These are phyloP conservation scores for Nymphaea thermarum DNA, from an alignment of 164 flowering plant species.

Conservation along the genomic window DNA sequence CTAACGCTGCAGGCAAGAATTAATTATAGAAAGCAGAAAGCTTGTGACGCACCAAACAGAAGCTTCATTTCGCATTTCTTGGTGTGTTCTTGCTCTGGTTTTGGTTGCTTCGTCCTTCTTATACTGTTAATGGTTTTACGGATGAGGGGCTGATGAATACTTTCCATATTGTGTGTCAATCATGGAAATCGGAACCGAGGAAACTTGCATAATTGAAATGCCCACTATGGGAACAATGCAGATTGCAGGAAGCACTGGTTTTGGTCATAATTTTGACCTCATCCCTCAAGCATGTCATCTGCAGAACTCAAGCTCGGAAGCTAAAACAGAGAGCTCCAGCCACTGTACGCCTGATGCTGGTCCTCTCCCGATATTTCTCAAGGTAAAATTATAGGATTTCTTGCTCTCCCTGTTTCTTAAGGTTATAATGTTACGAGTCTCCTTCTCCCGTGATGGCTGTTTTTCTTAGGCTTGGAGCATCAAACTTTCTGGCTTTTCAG, in stretches of 20 bases:
- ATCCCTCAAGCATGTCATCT: conserved; percentile 46
- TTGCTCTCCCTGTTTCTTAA: background rate
- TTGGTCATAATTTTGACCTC: conserved; percentile 68
- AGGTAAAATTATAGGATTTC: conserved; percentile 20
- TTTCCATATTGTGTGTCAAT: background rate
- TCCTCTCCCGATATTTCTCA: conserved; percentile 78
- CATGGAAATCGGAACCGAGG: conserved; percentile 41
- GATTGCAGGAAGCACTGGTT: conserved; percentile 58
- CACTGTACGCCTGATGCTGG: conserved; percentile 13
- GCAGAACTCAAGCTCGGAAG: conserved; percentile 43
- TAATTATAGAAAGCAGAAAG: conserved; percentile 22
- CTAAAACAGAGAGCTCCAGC: conserved; percentile 36
- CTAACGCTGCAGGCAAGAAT: background rate
- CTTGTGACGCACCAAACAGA: conserved; percentile 42
- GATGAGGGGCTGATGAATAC: background rate
- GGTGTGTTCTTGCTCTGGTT: conserved; percentile 36
- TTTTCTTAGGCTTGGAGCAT: background rate
- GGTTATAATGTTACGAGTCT: background rate
- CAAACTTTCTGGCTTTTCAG: background rate
- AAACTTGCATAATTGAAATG: conserved; percentile 33
- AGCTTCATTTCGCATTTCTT: conserved; percentile 15
- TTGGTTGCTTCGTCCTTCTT: conserved; percentile 23
- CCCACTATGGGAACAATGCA: conserved; percentile 56
- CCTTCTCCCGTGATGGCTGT: background rate
- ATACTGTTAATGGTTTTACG: conserved; percentile 2